Evolutionary conservation across 768 basidiomycete genomes (phyloP), one percentile per base, ranked within the genome.

Genomic region (Pleurotus pulmonarius): DNA sequence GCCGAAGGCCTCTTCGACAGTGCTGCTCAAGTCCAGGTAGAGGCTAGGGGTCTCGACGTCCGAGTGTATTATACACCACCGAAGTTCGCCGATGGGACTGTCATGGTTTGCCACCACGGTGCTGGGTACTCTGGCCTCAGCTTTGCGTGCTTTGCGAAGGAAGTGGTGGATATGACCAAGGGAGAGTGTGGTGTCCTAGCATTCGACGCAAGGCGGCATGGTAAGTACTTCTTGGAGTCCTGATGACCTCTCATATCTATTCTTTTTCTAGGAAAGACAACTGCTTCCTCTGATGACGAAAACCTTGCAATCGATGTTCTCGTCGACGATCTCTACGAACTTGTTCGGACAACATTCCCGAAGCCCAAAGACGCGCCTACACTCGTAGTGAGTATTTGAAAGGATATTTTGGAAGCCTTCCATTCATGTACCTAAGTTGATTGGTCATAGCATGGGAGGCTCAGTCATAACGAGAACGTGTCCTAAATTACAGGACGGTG

Each of bases 361-460:
- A 79, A 87, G 46, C 75, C 85, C 0, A 65, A 71, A 5, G 64
- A 69, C 3, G 79, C 89, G 4, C 94, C 96, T 0, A 83, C 85
- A 0, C 65, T 98, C 11, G 68, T 98, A 61, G 94, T 95, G 64
- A 60, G 83, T 70, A 41, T 46, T 9, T 40, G 8, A 25, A 44
- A 56, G 20, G 38, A 29, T 29, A 29, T 56, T 37, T 40, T 34
- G 55, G 40, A 41, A 18, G 25, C 25, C 16, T 34, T 55, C 25
- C 58, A 47, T 37, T 5, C 25, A 41, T 38, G 38, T 40, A 24
- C 26, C 25, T 12, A 51, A 92, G 89, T 80, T 97, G 5, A 80
- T 97, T 7, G 97, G 97, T 0, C 97, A 99, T 67, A 95, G 92
- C 57, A 96, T 99, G 89, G 97, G 97, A 12, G 96, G 95, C 22